A percentile compares a stretch with the other conserved stretches of the same genome.
Evolutionary conservation across 805 yeast genomes (phyloP).

Genomic region (Cyberlindnera maclurae): DNA sequence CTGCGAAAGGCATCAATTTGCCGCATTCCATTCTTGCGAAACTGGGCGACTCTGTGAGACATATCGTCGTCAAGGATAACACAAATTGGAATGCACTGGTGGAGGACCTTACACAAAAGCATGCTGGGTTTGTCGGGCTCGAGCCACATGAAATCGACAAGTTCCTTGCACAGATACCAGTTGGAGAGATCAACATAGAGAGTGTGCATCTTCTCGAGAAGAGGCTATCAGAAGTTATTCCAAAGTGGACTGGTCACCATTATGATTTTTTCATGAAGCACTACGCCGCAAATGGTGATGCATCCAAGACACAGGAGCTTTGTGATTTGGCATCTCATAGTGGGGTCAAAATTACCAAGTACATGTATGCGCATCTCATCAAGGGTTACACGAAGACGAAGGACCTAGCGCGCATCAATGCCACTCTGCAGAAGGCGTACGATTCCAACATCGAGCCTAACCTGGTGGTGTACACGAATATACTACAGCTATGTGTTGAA

Average conservation of each 20-base stretch:
- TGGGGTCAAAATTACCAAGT: conserved; percentile 25
- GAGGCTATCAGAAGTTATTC: conserved; percentile 23
- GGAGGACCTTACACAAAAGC: conserved; percentile 9
- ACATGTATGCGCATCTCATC: conserved; percentile 35
- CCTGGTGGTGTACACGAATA: conserved; percentile 42
- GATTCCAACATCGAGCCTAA: conserved; percentile 32
- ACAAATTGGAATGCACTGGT: conserved; percentile 39
- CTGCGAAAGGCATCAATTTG: conserved; percentile 22
- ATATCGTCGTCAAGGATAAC: conserved; percentile 31
- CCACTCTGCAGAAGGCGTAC: conserved; percentile 20
- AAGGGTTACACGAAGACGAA: conserved; percentile 33
- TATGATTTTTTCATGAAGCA: conserved; percentile 32
- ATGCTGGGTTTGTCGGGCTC: conserved; percentile 31
- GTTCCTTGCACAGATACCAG: conserved; percentile 34
- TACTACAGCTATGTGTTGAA: conserved; percentile 55
- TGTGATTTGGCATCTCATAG: conserved; percentile 21
- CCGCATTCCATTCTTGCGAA: conserved; percentile 30
- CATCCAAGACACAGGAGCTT: conserved; percentile 27
- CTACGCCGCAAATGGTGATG: conserved; percentile 23
- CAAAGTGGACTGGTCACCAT: conserved; percentile 14
- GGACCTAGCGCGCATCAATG: conserved; percentile 19
- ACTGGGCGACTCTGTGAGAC: conserved; percentile 35
- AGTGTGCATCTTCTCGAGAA: conserved; percentile 26
- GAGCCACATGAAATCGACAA: conserved; percentile 25
- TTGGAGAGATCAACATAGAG: conserved; percentile 18